Evolutionary conservation across 1,284 basidiomycete species (phyloP), one percentile per base, ranked within the genome.

Genomic region (Apiotrichum akiyoshidainum): DNA sequence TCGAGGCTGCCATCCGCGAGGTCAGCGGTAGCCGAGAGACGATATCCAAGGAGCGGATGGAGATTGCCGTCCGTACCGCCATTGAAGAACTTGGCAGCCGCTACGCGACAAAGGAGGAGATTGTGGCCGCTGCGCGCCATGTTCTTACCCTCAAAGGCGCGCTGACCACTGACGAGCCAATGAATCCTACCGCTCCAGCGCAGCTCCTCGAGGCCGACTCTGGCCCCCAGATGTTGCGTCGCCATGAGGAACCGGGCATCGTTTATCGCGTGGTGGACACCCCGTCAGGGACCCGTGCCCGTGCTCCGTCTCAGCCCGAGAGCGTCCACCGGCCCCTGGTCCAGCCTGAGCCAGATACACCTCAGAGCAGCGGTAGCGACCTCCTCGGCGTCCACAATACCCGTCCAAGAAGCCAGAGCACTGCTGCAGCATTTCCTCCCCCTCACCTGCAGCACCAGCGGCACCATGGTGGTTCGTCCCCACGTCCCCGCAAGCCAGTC

Each of bases 1-100:
- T 59, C 26, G 58, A 59, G 5, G 33, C 46, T 7, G 54, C 50
- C 13, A 22, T 59, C n/a, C 52, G 49, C 26, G 48, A 51, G 37
- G 48, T 17, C 2, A 37, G 21, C 6, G 44, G 37, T 5, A 6
- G 22, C 13, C 44, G 12, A 2, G 26, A 53, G 14, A 33, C 49
- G 13, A 40, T 31, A 31, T 31, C 37, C 19, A 44, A 46, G 26
- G 52, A 40, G 0, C 54, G 52, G 11, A n/a, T 55, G 16, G 58
- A 59, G n/a, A 12, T 13, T 0, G 58, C 46, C 4, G 49, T 35
- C 1, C 48, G 54, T 1, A 22, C 52, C 50, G 26, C 54, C 12
- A 7, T 48, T 1, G 42, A 55, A 12, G n/a, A 19, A 13, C 50
- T 59, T 14, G 33, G 33, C 11, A 40, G 48, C 7, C 35, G 46